Evolutionary conservation across 768 basidiomycete species (phyloP).

Genomic region (Boletellus sp.): DNA sequence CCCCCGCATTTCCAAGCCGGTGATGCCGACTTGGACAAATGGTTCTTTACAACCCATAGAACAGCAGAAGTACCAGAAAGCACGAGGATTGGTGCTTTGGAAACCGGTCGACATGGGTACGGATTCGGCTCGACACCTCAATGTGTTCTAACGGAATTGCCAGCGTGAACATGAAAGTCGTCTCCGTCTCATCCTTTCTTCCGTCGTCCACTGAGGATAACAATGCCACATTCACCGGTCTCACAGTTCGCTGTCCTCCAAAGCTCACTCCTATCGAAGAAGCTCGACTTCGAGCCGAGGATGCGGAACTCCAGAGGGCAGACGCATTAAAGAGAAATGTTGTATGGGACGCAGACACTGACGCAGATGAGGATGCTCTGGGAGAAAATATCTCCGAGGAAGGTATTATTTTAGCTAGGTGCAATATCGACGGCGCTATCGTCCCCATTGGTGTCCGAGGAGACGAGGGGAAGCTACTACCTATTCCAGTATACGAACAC

Average conservation of each 20-base stretch:
- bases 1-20: constrained; percentile 76
- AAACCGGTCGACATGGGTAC: constrained; percentile 74
- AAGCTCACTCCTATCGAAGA: constrained; percentile 58
- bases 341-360: constrained; percentile 61
- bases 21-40: constrained; percentile 67
- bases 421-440: constrained; percentile 13
- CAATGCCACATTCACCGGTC: constrained; percentile 53
- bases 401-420: constrained; percentile 25
- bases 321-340: constrained; percentile 63
- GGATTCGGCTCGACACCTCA: not conserved
- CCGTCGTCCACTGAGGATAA: constrained; percentile 62
- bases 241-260: constrained; percentile 31
- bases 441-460: constrained; percentile 58
- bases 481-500: constrained; percentile 31
- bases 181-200: constrained; percentile 70
- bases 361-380: constrained; percentile 56
- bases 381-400: constrained; percentile 44
- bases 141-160: not conserved
- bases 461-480: constrained; percentile 51
- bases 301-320: constrained; percentile 55
- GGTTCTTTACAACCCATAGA: constrained; percentile 79
- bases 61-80: constrained; percentile 70
- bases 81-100: constrained; percentile 60
- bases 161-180: constrained; percentile 68
- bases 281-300: constrained; percentile 46